Evolutionary conservation across 768 basidiomycete species (phyloP).

Genomic region (Lactarius quietus): DNA sequence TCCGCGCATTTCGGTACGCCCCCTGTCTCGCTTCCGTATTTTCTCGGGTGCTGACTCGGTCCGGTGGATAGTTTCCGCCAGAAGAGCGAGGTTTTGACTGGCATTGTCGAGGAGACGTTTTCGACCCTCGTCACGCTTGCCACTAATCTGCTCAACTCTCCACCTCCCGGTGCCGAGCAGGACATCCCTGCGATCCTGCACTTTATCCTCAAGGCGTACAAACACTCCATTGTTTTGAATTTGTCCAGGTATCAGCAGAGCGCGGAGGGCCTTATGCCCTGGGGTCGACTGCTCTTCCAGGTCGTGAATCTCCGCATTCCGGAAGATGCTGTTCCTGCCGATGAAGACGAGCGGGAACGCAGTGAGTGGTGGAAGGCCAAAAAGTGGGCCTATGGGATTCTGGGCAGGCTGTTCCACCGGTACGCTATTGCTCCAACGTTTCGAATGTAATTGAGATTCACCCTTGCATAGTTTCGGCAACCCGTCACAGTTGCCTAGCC

Average conservation of each 20-base stretch:
- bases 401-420: slow-evolving; percentile 79
- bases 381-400: slow-evolving; percentile 87
- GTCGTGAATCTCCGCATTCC: slow-evolving; percentile 74
- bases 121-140: slow-evolving; percentile 76
- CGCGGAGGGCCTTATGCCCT: slow-evolving; percentile 73
- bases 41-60: neutral
- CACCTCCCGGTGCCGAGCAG: slow-evolving; percentile 52
- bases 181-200: slow-evolving; percentile 84
- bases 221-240: slow-evolving; percentile 71
- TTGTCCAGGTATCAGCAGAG: slow-evolving; percentile 73
- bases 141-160: slow-evolving; percentile 58
- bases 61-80: slow-evolving; percentile 61
- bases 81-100: slow-evolving; percentile 53
- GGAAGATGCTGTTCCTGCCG: slow-evolving; percentile 58
- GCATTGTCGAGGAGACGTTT: slow-evolving; percentile 60
- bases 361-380: slow-evolving; percentile 90
- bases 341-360: slow-evolving; percentile 71
- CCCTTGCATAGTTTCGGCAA: slow-evolving; percentile 62
- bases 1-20: slow-evolving; percentile 69
- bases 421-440: slow-evolving; percentile 27
- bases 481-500: slow-evolving; percentile 77
- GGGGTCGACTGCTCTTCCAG: slow-evolving; percentile 80
- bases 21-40: neutral
- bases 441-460: neutral
- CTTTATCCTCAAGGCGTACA: slow-evolving; percentile 84